Conservation (phyloP, 495 filamentous ascomycete genomes). For the Penicillium robsamsonii region DNA sequence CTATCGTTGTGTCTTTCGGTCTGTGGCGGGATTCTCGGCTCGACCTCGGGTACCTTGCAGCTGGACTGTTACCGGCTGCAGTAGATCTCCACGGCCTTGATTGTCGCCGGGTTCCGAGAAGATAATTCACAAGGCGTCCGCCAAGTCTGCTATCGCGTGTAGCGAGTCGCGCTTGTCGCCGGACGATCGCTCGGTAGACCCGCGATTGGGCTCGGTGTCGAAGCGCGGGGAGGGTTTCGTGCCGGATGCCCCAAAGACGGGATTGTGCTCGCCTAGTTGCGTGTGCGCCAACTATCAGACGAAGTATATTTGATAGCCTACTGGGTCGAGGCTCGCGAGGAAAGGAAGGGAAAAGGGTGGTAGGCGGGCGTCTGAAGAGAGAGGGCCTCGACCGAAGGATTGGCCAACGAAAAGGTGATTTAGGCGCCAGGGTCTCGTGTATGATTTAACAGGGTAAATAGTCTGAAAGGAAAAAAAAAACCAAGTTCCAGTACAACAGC, state of each 20-base stretch:
- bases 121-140: constrained; percentile 48
- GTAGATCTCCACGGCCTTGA: constrained; percentile 28
- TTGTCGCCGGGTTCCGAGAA: constrained; percentile 48
- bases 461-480: neutral
- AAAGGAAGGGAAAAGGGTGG: constrained; percentile 19
- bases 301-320: constrained; percentile 31
- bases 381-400: constrained; percentile 21
- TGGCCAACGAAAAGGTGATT: constrained; percentile 34
- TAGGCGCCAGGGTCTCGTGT: constrained; percentile 41
- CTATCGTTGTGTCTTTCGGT: constrained; percentile 29
- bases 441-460: neutral
- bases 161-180: constrained; percentile 55
- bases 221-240: constrained; percentile 70
- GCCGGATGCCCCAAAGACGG: constrained; percentile 62
- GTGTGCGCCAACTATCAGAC: constrained; percentile 55
- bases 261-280: constrained; percentile 58
- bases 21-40: constrained; percentile 19
- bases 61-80: neutral
- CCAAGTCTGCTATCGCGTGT: constrained; percentile 29
- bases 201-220: constrained; percentile 67
- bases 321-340: constrained; percentile 21
- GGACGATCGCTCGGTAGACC: constrained; percentile 70
- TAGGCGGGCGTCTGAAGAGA: constrained; percentile 23
- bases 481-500: constrained; percentile 1
- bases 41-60: constrained; percentile 14